Evolutionary conservation across 2,329 filamentous ascomycete genomes (phyloP).

Genomic region (Nectriaceae sp.): DNA sequence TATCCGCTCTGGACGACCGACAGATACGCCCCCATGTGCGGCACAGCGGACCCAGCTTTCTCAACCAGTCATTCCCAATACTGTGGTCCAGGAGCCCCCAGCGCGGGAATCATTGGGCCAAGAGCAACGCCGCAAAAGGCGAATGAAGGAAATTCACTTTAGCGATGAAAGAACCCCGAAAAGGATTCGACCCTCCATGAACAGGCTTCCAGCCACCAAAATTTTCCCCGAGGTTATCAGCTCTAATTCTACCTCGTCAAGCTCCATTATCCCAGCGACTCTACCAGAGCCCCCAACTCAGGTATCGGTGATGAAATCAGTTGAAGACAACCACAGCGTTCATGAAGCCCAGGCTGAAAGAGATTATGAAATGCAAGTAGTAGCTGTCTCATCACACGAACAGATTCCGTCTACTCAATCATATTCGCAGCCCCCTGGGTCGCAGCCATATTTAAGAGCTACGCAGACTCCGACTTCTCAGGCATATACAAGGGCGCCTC

Average conservation of each 20-base stretch:
- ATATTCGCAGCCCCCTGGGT: too few relatives aligned
- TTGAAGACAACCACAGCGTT: slow-evolving; percentile 10
- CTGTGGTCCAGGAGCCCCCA: slow-evolving; percentile 5
- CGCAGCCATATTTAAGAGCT: too few relatives aligned
- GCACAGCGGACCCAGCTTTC: slow-evolving; percentile 31
- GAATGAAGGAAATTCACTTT: slow-evolving; percentile 30
- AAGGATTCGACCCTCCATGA: slow-evolving; percentile 10
- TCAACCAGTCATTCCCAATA: slow-evolving; percentile 22
- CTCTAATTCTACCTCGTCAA: slow-evolving; percentile 30
- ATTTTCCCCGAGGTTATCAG: slow-evolving; percentile 22
- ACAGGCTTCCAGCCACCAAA: slow-evolving; percentile 27
- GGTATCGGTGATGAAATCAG: slow-evolving; percentile 20
- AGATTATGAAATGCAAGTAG: too few relatives aligned
- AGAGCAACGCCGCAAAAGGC: slow-evolving; percentile 15
- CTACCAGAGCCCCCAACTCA: slow-evolving; percentile 28
- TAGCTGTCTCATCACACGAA: too few relatives aligned
- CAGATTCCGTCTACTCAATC: too few relatives aligned
- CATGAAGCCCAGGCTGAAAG: not conserved
- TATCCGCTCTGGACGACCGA: slow-evolving; percentile 8
- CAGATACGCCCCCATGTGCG: slow-evolving; percentile 35
- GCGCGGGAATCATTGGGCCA: not conserved
- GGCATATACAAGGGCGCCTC: not conserved
- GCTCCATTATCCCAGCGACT: slow-evolving; percentile 32
- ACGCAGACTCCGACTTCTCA: not conserved
- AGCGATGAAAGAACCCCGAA: slow-evolving; percentile 21